Conservation (phyloP, 148 eudicot genomes). For the Cornus suecica region DNA sequence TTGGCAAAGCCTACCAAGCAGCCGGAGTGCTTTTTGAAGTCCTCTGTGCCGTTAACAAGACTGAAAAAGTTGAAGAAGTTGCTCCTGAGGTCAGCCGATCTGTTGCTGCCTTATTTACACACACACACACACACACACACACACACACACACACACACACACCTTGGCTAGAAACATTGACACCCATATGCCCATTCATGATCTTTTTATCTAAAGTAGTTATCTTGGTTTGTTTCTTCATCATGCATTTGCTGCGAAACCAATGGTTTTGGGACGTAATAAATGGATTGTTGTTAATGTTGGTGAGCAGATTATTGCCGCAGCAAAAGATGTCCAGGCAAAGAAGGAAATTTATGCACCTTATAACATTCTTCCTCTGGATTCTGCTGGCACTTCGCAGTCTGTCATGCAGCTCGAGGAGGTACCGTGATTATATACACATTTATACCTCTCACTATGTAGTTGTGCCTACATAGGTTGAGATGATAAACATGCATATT, state of each 20-base stretch:
- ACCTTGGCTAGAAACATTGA: not conserved
- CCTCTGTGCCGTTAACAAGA: slow-evolving; percentile 80
- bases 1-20: slow-evolving; percentile 89
- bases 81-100: slow-evolving; percentile 75
- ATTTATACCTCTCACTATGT: too few species aligned
- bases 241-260: slow-evolving; percentile 4
- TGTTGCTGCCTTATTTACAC: slow-evolving; percentile 5
- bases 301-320: slow-evolving; percentile 72
- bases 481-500: not conserved
- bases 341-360: slow-evolving; percentile 80
- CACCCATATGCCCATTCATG: not conserved
- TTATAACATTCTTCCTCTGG: slow-evolving; percentile 90
- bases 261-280: not conserved
- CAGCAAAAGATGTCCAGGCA: slow-evolving; percentile 89
- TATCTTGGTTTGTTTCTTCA: not conserved
- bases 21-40: slow-evolving; percentile 95
- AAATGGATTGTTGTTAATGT: not conserved
- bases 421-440: slow-evolving; percentile 26
- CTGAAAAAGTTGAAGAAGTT: slow-evolving; percentile 92
- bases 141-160: too few species aligned
- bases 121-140: too few species aligned
- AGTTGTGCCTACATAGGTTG: too few species aligned
- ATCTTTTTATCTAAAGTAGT: too few species aligned
- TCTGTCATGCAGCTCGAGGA: slow-evolving; percentile 91
- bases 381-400: slow-evolving; percentile 90